A percentile compares a stretch with the other conserved stretches of the same genome.
Evolutionary conservation across 2,329 filamentous ascomycete genomes (phyloP).

Genomic region (Paecilomyces sp.): DNA sequence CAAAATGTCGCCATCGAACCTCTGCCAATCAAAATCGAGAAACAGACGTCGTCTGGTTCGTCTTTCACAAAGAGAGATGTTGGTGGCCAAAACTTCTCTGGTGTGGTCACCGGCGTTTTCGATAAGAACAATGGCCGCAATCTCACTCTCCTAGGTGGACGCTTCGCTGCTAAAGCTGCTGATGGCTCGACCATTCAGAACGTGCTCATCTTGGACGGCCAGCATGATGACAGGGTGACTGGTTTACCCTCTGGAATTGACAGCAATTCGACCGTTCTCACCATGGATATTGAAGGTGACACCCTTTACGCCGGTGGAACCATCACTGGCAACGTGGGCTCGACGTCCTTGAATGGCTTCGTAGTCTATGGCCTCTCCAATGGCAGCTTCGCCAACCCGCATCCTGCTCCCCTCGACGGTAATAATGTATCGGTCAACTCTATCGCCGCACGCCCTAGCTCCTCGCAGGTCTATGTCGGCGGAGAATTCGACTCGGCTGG

Average conservation of each 20-base stretch:
- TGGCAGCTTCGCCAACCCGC: constrained; percentile 54
- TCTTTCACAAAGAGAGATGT: constrained; percentile 39
- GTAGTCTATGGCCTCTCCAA: constrained; percentile 69
- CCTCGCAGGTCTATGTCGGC: constrained; percentile 73
- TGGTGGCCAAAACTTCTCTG: constrained; percentile 45
- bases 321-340: constrained; percentile 61
- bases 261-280: constrained; percentile 64
- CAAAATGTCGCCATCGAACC: constrained; percentile 31
- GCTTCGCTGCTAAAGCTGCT: constrained; percentile 65
- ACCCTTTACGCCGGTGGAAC: constrained; percentile 76
- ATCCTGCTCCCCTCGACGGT: constrained; percentile 70
- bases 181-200: constrained; percentile 71
- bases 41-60: constrained; percentile 12
- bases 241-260: constrained; percentile 61
- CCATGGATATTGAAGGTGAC: constrained; percentile 60
- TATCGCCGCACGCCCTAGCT: constrained; percentile 64
- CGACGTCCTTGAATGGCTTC: constrained; percentile 61
- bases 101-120: constrained; percentile 72
- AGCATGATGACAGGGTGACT: constrained; percentile 57
- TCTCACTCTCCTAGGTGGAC: constrained; percentile 79
- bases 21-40: constrained; percentile 44
- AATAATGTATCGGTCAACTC: constrained; percentile 64
- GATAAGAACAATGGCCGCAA: constrained; percentile 65
- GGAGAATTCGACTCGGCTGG: constrained; percentile 80
- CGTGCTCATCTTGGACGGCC: constrained; percentile 72